These are phyloP conservation scores for Naegleria lovaniensis DNA, from an alignment of 208 protist species.

Conservation along the genomic window DNA sequence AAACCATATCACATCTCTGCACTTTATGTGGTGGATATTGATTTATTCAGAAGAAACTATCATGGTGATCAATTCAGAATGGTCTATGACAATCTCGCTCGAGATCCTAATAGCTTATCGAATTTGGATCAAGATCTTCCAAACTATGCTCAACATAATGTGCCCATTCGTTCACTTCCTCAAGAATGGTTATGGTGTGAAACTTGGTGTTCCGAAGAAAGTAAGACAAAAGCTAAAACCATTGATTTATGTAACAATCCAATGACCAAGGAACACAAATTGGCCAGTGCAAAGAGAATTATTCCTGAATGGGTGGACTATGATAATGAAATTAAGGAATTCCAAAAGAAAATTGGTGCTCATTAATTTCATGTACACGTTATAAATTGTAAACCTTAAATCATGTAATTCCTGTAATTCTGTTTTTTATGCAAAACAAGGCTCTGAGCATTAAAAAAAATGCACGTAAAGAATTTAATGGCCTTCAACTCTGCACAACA, in stretches of 20 bases:
- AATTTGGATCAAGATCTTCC: constrained; percentile 91
- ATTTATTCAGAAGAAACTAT: constrained; percentile 61
- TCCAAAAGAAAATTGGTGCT: constrained; percentile 33
- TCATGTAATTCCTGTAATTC: no score
- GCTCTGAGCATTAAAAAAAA: no score
- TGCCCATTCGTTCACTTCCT: constrained; percentile 90
- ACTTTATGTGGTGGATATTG: constrained; percentile 91
- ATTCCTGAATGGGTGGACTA: constrained; percentile 75
- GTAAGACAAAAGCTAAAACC: constrained; percentile 85
- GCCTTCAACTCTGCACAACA: no score
- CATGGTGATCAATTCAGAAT: constrained; percentile 82
- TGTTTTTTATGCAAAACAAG: no score
- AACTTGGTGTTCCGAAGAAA: constrained; percentile 89
- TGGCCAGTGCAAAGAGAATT: constrained; percentile 78
- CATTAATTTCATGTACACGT: neutral
- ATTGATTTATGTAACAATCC: constrained; percentile 97
- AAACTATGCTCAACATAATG: constrained; percentile 82
- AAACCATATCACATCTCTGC: constrained; percentile 95
- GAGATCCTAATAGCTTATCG: constrained; percentile 78
- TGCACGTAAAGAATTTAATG: no score
- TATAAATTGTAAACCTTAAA: no score
- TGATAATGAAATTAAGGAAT: constrained; percentile 60
- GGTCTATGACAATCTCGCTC: constrained; percentile 72
- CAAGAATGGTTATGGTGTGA: constrained; percentile 98
- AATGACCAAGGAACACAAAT: constrained; percentile 86